A percentile compares a stretch with the other conserved stretches of the same genome.
Evolutionary conservation across 2,329 filamentous ascomycete genomes (phyloP).

Genomic region (Colletotrichum tanaceti): DNA sequence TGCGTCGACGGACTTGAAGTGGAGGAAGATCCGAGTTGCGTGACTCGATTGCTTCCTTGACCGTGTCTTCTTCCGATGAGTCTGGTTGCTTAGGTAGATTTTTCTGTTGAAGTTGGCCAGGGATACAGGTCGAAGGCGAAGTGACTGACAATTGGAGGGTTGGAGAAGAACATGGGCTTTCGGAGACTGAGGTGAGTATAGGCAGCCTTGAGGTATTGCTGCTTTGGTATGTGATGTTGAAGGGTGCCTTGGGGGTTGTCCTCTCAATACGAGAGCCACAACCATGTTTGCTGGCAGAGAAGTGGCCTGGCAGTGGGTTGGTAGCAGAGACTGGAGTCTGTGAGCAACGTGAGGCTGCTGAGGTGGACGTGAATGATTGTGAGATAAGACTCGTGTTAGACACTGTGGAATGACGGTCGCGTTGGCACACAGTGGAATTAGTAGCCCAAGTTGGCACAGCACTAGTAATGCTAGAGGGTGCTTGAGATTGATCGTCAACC

Average conservation of each 20-base stretch:
- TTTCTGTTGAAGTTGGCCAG: neutral
- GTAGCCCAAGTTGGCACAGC: slow-evolving; percentile 5
- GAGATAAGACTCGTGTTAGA: slow-evolving; percentile 9
- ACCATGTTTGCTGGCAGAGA: slow-evolving; percentile 8
- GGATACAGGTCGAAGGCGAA: slow-evolving; percentile 12
- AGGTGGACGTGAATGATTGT: slow-evolving; percentile 16
- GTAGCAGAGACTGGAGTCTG: slow-evolving; percentile 4
- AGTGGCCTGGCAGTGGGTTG: neutral
- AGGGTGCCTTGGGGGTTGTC: neutral
- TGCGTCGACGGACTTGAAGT: slow-evolving; percentile 31
- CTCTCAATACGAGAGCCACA: slow-evolving; percentile 16
- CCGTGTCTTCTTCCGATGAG: slow-evolving; percentile 5
- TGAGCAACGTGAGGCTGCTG: slow-evolving; percentile 17
- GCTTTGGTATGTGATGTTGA: neutral
- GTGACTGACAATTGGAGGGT: neutral
- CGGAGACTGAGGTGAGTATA: neutral
- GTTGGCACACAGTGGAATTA: neutral
- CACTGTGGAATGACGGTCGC: neutral
- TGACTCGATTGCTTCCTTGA: slow-evolving; percentile 2
- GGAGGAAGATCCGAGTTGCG: slow-evolving; percentile 23
- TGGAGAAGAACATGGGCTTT: neutral
- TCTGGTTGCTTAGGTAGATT: slow-evolving; percentile 9
- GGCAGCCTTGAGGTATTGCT: slow-evolving; percentile 2
- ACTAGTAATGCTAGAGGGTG: slow-evolving; percentile 3
- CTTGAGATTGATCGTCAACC: slow-evolving; percentile 7